phyloP scores from a whole-genome alignment of 345 rosid species.

The Nasturtium officinale region DNA sequence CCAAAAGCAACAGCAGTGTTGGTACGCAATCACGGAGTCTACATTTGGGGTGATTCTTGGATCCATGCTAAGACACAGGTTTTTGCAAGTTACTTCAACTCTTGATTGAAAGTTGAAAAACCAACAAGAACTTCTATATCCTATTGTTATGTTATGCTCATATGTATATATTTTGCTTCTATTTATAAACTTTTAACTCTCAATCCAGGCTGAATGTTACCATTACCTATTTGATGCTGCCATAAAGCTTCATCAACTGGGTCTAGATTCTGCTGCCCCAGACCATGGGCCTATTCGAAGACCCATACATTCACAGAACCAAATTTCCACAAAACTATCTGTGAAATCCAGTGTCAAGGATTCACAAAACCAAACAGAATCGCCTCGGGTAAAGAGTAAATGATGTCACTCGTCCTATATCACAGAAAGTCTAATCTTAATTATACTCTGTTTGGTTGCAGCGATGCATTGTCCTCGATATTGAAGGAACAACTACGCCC shows the following conservation, averaged over 20 bases:
- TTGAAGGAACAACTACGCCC: constrained; percentile 97
- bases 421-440: background rate
- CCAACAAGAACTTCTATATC: constrained; percentile 7
- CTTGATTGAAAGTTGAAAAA: constrained; percentile 21
- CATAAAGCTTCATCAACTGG: constrained; percentile 80
- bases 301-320: constrained; percentile 46
- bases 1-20: constrained; percentile 95
- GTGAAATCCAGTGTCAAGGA: constrained; percentile 49
- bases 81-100: constrained; percentile 31
- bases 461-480: constrained; percentile 89
- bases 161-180: constrained; percentile 24
- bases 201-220: constrained; percentile 83
- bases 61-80: constrained; percentile 99
- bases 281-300: constrained; percentile 65
- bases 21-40: constrained; percentile 94
- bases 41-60: constrained; percentile 98
- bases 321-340: constrained; percentile 37
- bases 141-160: constrained; percentile 14
- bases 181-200: constrained; percentile 13
- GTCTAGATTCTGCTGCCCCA: constrained; percentile 75
- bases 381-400: constrained; percentile 50
- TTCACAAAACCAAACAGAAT: constrained; percentile 51
- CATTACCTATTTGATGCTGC: constrained; percentile 95
- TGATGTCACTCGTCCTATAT: background rate
- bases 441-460: constrained; percentile 49